Conservation (phyloP, 108 stramenopile species). For the Nitzschia putrida region DNA sequence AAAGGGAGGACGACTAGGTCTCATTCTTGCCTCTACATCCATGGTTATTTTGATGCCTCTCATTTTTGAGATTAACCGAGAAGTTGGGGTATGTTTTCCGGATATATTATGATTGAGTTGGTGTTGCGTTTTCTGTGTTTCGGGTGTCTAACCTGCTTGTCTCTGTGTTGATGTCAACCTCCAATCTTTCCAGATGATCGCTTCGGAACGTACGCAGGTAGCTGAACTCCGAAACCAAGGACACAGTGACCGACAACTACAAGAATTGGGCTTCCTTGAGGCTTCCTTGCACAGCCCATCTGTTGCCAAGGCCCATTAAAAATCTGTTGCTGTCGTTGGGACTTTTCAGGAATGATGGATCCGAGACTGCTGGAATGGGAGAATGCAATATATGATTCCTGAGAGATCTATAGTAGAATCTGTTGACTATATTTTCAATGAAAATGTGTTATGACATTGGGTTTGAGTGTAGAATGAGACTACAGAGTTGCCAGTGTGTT, state of each 20-base stretch:
- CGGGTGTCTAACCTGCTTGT: neutral
- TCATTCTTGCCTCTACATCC: slow-evolving; percentile 75
- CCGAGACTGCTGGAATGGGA: no score
- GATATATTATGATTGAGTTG: no score
- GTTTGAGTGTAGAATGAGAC: no score
- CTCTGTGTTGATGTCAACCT: neutral
- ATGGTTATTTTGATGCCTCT: slow-evolving; percentile 86
- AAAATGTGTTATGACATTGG: no score
- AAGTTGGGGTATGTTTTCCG: slow-evolving; percentile 64
- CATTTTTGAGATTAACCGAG: slow-evolving; percentile 86
- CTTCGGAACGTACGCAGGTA: slow-evolving; percentile 72
- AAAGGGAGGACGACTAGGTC: slow-evolving; percentile 62
- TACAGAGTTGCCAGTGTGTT: no score
- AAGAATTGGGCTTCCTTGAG: slow-evolving; percentile 84
- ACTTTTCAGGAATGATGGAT: no score
- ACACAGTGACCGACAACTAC: slow-evolving; percentile 82
- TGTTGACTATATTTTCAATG: no score
- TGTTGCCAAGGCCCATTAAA: slow-evolving; percentile 34
- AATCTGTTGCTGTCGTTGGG: slow-evolving; percentile 1
- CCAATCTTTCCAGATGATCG: slow-evolving; percentile 61
- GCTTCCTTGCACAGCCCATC: slow-evolving; percentile 51
- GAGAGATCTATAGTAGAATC: no score
- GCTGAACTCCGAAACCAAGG: slow-evolving; percentile 79
- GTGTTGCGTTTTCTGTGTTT: neutral
- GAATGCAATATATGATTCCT: no score